phyloP scores from a whole-genome alignment of 2,329 filamentous ascomycete genomes.

The Curvularia verruculosa region DNA sequence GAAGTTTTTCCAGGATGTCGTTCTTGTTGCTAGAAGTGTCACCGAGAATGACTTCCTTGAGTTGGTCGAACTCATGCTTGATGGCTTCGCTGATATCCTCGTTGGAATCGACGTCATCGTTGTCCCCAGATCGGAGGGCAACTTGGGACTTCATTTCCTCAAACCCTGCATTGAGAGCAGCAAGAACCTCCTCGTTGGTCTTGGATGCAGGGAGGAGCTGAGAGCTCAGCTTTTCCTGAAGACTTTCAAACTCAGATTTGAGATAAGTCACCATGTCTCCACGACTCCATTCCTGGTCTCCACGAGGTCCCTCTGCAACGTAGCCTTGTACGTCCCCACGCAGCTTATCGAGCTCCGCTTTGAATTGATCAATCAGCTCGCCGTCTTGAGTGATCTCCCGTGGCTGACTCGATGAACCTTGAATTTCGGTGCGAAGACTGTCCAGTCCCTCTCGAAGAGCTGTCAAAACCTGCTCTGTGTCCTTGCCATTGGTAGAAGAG shows the following conservation, averaged over 20 bases:
- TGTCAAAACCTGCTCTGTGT: slow-evolving; percentile 87
- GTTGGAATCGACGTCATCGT: slow-evolving; percentile 47
- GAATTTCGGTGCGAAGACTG: slow-evolving; percentile 77
- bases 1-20: slow-evolving; percentile 66
- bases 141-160: slow-evolving; percentile 51
- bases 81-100: slow-evolving; percentile 70
- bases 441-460: slow-evolving; percentile 88
- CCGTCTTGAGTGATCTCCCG: slow-evolving; percentile 73
- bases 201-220: slow-evolving; percentile 45
- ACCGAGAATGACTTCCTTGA: slow-evolving; percentile 76
- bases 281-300: slow-evolving; percentile 50
- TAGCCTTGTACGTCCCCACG: slow-evolving; percentile 65
- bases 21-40: slow-evolving; percentile 63
- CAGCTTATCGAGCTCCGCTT: slow-evolving; percentile 68
- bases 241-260: slow-evolving; percentile 64
- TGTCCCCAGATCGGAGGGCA: slow-evolving; percentile 44
- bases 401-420: slow-evolving; percentile 77
- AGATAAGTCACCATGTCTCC: slow-evolving; percentile 58
- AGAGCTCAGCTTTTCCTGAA: slow-evolving; percentile 64
- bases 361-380: slow-evolving; percentile 74
- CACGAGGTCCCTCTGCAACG: slow-evolving; percentile 51
- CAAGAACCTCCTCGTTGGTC: slow-evolving; percentile 49
- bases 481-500: slow-evolving; percentile 75
- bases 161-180: slow-evolving; percentile 49
- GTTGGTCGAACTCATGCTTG: slow-evolving; percentile 79